phyloP scores from a whole-genome alignment of 1,284 basidiomycete genomes.

The Trichosporon sp. region DNA sequence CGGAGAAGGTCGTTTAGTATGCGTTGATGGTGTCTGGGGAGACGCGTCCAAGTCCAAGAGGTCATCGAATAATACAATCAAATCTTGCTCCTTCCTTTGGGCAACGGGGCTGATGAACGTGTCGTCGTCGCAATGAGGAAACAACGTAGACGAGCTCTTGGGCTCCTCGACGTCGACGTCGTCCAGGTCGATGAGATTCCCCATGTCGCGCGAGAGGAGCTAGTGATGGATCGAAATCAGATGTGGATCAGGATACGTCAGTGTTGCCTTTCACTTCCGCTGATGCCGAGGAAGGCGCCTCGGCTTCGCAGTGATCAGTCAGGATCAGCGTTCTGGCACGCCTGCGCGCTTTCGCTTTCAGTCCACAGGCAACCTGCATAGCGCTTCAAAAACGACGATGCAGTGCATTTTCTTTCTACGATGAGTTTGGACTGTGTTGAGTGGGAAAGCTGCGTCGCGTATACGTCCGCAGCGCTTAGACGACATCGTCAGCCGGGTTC shows the following conservation, averaged over 20 bases:
- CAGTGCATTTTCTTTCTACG: conserved; percentile 1
- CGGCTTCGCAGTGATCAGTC: neutral
- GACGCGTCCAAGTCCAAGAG: neutral
- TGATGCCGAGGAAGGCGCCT: neutral
- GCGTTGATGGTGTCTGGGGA: neutral
- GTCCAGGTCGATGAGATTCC: neutral
- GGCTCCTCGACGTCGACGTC: neutral
- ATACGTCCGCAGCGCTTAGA: neutral
- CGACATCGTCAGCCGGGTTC: conserved; percentile 11
- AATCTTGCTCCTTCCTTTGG: neutral
- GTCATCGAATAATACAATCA: neutral
- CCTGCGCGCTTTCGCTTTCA: neutral
- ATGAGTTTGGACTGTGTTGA: neutral
- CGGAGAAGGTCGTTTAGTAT: neutral
- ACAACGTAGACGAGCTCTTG: neutral
- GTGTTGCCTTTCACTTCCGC: neutral
- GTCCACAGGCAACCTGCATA: neutral
- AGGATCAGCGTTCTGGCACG: neutral
- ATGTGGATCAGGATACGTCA: neutral
- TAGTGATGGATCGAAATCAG: neutral
- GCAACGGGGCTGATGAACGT: neutral
- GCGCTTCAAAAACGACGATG: neutral
- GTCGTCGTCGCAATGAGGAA: neutral
- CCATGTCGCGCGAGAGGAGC: neutral
- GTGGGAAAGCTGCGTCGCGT: neutral